phyloP scores from a whole-genome alignment of 768 basidiomycete genomes.

The Leucocoprinus birnbaumii region DNA sequence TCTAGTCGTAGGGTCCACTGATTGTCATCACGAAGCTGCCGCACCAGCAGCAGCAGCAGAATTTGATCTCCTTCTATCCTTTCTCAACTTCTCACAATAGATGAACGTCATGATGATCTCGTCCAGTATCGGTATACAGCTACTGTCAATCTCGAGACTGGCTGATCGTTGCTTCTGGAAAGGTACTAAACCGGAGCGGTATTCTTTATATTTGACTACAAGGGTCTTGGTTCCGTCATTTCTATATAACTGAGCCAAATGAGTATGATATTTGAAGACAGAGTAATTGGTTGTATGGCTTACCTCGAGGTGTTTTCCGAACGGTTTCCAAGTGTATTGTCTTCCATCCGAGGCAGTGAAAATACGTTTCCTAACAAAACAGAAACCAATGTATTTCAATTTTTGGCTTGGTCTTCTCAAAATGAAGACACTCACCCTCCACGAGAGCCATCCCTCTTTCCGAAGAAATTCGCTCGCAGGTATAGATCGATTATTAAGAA shows the following conservation, averaged over 20 bases:
- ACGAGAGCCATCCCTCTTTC: background rate
- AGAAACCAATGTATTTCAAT: no score
- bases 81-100: conserved; percentile 26
- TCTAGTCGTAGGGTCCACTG: no score
- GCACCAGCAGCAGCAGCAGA: no score
- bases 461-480: background rate
- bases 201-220: conserved; percentile 17
- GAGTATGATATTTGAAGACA: background rate
- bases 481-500: background rate
- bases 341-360: conserved; percentile 18
- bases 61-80: conserved; percentile 20
- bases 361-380: conserved; percentile 11
- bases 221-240: conserved; percentile 19
- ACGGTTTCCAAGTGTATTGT: conserved; percentile 31
- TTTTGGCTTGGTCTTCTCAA: no score
- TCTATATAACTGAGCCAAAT: conserved; percentile 12
- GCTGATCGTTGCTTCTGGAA: conserved; percentile 14
- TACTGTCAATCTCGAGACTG: conserved; percentile 23
- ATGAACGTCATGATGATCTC: conserved; percentile 29
- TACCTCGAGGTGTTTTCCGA: conserved; percentile 17
- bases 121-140: conserved; percentile 25
- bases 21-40: no score
- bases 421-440: background rate
- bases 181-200: conserved; percentile 7
- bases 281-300: background rate